Evolutionary conservation across 257 asterid genomes (phyloP), one percentile per base, ranked within the genome.

Genomic region (Euphrasia confusa): DNA sequence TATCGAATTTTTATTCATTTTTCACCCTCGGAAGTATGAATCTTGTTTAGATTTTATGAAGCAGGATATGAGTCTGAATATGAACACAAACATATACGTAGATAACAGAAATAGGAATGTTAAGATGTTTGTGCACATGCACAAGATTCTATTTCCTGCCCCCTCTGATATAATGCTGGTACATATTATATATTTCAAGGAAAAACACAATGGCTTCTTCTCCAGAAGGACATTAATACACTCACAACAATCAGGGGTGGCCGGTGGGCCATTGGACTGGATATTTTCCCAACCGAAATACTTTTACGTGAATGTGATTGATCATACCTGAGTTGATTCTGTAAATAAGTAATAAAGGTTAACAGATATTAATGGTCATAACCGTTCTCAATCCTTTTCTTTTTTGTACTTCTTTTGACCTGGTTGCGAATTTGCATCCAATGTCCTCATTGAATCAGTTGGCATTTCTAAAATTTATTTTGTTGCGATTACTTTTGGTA

Each of bases 401-500:
- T 50, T 50, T 50, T 21, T 15, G 26, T 50, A 21, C 21, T 15
- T 50, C 8, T 50, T 54, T 9, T 54, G 58, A 21, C 58, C 24
- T 26, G 13, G 33, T 10, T 18, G 11, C 58, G 24, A 18, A 10
- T 54, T 54, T 54, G 55, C 10, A 50, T 50, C 27, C 27, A 47
- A 27, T 14, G 0, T 54, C 10, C 58, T 10, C 9, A 10, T 21
- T 54, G 35, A 54, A 26, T 56, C 33, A 10, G 61, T 56, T 56
- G 30, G 61, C 21, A n/a, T 56, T 27, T 26, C 4, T 58, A 26
- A 32, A 67, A 56, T 35, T 27, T 54, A 44, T 44, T 30, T 40
- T 60, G 17, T 55, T 28, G 47, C 54, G 48, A 35, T 8, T 10
- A 4, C 40, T 60, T n/a, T 27, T 44, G 76, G 33, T 58, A 21